Conservation (phyloP, 257 asterid species). For the Solanum stenotomum region DNA sequence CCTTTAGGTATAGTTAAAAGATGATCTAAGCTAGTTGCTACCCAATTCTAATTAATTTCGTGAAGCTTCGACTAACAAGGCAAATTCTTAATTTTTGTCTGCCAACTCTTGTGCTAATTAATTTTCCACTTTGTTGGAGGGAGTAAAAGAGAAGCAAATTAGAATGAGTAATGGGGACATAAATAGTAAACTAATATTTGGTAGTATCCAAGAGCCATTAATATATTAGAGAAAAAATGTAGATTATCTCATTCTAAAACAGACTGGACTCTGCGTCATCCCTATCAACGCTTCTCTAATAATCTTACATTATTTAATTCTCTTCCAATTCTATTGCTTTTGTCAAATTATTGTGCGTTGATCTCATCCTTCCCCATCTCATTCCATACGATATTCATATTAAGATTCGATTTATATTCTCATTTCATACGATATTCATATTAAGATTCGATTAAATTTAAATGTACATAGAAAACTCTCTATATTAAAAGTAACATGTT, state of each 20-base stretch:
- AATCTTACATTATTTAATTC: background rate
- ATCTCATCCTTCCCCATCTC: background rate
- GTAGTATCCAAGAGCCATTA: background rate
- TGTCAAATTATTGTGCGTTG: background rate
- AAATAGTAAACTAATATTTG: background rate
- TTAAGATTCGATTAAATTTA: background rate
- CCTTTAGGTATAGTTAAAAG: background rate
- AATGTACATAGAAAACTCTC: accelerated
- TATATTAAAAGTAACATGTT: background rate
- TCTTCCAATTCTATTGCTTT: background rate
- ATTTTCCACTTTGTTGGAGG: background rate
- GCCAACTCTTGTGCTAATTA: background rate
- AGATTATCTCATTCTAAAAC: background rate
- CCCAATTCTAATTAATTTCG: background rate
- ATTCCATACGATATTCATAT: no score
- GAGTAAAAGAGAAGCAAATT: background rate
- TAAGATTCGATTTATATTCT: background rate
- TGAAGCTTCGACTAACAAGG: background rate
- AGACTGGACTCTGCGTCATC: background rate
- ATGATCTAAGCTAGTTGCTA: background rate
- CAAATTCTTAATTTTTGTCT: background rate
- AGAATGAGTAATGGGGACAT: background rate
- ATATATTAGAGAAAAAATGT: background rate
- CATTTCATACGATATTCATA: no score
- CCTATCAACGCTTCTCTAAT: background rate